Base-by-base conservation (phyloP, 768 basidiomycete species). In the Hemileccinum impolitum region DNA sequence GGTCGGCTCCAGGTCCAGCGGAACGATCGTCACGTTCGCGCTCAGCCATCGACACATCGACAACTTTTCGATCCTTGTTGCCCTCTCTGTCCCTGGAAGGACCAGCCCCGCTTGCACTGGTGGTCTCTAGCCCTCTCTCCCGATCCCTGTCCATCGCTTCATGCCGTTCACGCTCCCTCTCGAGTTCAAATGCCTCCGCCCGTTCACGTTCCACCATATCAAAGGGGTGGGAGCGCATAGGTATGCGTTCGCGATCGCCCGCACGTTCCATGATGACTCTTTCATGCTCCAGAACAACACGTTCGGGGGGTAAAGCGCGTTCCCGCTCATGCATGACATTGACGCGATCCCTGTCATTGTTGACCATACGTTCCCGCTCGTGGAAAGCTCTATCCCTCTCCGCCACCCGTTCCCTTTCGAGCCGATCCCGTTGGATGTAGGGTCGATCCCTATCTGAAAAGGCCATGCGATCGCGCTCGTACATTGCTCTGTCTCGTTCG, bases 81-180 rank as follows among this genome's bases (percentile, higher is more conserved):
- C 39, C 42, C 30, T 65, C 63, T 38, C 58, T 55, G 30, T 65
- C 63, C 48, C 54, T 50, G 12, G 53, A 45, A 55, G 51, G 38
- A 26, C 53, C 50, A 25, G 32, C 37, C 9, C 49, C 53, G 25
- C 26, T 44, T 2, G 21, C 28, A 28, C 21, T 40, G 18, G 50
- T 38, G 23, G 42, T 43, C 48, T 67, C 63, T 23, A 63, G 54
- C 39, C 56, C 59, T 31, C 62, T 53, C 39, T 65, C 60, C n/a
- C 64, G 48, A n/a, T 72, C 62, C 38, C 62, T 58, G 49, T 68
- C 59, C 52, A 58, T 56, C 13, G 44, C 54, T 43, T 66, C 63
- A 19, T 59, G 50, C 17, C 58, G 55, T 37, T 68, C 72, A 13
- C 59, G 58, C 17, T 71, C 68, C 32, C 70, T 50, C 36, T 68